Conservation (phyloP, 169 alveolate genomes). For the Eimeria maxima region DNA sequence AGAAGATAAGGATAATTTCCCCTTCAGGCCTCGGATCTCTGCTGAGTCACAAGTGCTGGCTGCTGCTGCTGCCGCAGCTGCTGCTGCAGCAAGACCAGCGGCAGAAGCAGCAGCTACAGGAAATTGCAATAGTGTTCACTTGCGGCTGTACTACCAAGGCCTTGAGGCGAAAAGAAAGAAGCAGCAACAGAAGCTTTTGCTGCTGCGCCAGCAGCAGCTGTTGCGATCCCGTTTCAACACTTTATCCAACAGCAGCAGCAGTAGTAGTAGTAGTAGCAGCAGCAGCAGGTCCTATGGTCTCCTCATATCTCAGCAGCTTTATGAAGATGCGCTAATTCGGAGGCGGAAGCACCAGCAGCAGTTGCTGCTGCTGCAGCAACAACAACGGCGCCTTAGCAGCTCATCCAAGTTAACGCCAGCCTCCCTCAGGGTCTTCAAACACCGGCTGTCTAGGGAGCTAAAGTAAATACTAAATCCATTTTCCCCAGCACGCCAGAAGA, state of each 20-base stretch:
- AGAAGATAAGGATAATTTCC: not conserved
- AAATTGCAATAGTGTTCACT: conserved; percentile 38
- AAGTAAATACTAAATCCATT: not conserved
- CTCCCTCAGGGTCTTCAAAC: conserved; percentile 36
- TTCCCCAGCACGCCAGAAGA: not conserved
- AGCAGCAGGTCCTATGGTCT: conserved; percentile 39
- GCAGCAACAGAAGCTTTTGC: conserved; percentile 31
- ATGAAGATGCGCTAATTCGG: conserved; percentile 47
- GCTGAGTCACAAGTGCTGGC: conserved; percentile 61
- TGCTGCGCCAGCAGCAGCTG: conserved; percentile 54
- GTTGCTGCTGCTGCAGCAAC: conserved; percentile 29
- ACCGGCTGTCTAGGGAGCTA: conserved; percentile 33
- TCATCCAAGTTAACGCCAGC: conserved; percentile 23
- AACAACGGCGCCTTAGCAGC: conserved; percentile 48
- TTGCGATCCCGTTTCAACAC: not conserved
- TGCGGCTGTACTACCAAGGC: conserved; percentile 44
- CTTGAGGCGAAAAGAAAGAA: conserved; percentile 32
- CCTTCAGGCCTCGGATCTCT: conserved; percentile 69
- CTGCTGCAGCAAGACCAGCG: conserved; percentile 8
- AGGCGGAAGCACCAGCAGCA: conserved; percentile 56
- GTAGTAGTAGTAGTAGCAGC: conserved; percentile 46
- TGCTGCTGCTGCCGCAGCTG: conserved; percentile 64
- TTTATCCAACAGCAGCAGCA: not conserved
- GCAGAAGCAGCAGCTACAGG: conserved; percentile 54
- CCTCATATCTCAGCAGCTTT: conserved; percentile 23